These are phyloP conservation scores for Acorus calamus DNA, from an alignment of 106 monocot genomes.

Conservation along the genomic window DNA sequence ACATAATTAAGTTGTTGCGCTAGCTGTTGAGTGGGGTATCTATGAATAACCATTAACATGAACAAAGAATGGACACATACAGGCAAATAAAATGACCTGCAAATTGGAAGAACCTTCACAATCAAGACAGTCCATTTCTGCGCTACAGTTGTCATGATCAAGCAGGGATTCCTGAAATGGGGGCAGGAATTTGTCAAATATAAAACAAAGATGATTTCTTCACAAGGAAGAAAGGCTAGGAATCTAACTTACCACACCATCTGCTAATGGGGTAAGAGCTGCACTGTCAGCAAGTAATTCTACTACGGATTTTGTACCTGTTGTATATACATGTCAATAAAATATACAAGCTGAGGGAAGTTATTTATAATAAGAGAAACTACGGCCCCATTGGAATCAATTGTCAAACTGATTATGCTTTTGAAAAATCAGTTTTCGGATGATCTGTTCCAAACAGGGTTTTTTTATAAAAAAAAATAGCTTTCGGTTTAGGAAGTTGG, in stretches of 20 bases:
- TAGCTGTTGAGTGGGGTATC: too few relatives aligned
- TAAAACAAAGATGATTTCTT: not conserved
- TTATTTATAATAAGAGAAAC: too few relatives aligned
- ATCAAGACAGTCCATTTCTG: constrained; percentile 26
- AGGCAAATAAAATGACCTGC: constrained; percentile 17
- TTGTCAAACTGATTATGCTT: too few relatives aligned
- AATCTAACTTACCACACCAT: constrained; percentile 41
- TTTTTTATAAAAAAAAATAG: too few relatives aligned
- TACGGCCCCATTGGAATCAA: too few relatives aligned
- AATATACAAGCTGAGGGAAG: not conserved
- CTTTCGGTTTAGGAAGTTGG: too few relatives aligned
- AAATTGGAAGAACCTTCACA: constrained; percentile 21
- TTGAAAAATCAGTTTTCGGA: too few relatives aligned
- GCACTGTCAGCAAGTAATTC: constrained; percentile 74
- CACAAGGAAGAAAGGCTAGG: not conserved
- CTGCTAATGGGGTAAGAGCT: constrained; percentile 29
- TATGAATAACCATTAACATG: not conserved
- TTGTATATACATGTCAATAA: constrained; percentile 22
- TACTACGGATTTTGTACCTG: constrained; percentile 62
- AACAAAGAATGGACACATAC: too few relatives aligned
- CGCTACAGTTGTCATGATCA: constrained; percentile 33
- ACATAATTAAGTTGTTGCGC: too few relatives aligned
- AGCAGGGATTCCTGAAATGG: constrained; percentile 48
- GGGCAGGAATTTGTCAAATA: not conserved
- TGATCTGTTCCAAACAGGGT: too few relatives aligned